These are phyloP conservation scores for Penicillium verrucosum DNA, from an alignment of 2,329 filamentous ascomycete species.

Conservation along the genomic window DNA sequence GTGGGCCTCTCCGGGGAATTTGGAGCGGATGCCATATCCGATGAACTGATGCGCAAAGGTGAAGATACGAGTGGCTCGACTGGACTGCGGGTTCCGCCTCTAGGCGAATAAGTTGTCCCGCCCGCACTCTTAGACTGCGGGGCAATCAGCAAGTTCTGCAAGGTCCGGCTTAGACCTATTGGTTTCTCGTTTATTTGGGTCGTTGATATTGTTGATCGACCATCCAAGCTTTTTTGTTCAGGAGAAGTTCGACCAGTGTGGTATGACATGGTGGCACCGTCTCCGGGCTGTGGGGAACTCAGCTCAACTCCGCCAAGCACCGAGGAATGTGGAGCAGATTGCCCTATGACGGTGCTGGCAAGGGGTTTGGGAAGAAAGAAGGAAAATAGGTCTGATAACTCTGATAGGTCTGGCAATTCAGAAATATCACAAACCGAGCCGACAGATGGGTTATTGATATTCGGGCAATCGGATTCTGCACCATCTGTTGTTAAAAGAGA, in stretches of 20 bases:
- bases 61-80: constrained; percentile 30
- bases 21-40: constrained; percentile 33
- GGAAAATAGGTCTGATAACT: too few species aligned
- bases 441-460: too few species aligned
- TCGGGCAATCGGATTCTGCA: too few species aligned
- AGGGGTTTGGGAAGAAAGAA: too few species aligned
- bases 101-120: constrained; percentile 30
- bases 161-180: constrained; percentile 53
- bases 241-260: constrained; percentile 28
- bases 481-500: too few species aligned
- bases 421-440: too few species aligned
- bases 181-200: not conserved
- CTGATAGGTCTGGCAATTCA: too few species aligned
- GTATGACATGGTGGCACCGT: constrained; percentile 30
- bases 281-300: constrained; percentile 27
- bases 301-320: too few species aligned
- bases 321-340: too few species aligned
- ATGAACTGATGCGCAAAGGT: constrained; percentile 34
- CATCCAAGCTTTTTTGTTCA: constrained; percentile 39
- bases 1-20: constrained; percentile 27
- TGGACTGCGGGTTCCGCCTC: constrained; percentile 21
- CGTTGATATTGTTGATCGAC: not conserved
- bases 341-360: too few species aligned
- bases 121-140: constrained; percentile 36
- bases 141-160: constrained; percentile 61